Base-by-base conservation (phyloP, 495 filamentous ascomycete species). In the Cercophora scortea region DNA sequence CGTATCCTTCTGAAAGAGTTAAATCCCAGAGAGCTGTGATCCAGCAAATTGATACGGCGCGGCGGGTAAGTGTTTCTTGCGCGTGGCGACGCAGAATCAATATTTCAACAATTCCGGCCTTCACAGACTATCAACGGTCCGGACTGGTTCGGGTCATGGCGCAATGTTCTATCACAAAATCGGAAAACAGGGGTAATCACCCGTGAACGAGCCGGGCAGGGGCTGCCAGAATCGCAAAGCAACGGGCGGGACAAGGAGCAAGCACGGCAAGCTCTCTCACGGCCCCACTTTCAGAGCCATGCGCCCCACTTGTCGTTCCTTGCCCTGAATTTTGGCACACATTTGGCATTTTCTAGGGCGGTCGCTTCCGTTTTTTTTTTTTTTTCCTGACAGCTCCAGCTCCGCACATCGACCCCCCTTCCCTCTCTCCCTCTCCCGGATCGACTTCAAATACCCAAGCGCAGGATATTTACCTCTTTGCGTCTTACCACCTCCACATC, bases 401-500 rank as follows among this genome's bases (percentile, higher is more conserved):
- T 13, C 10, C 36, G 10, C 36, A 1, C 36, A 38, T 13, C 36
- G 9, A 10, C 13, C 10, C 2, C 13, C 36, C n/a, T n/a, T n/a
- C 13, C 13, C 13, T 8, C 13, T 38, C 36, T 38, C 36, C 8
- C 10, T 7, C 13, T 38, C 13, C 13, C 36, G 9, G 13, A 10
- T 38, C 36, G 36, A 13, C 36, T 25, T 25, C 25, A 25, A 25
- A 25, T 25, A 25, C 25, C 25, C 50, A 74, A 69, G 60, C 76
- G 71, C 66, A 76, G 70, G 71, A 79, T 74, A 78, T 72, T 50
- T 33, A 86, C 74, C 61, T 87, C 83, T 86, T 87, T 86, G 83
- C 83, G 83, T 71, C 54, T 64, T 64, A 47, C 49, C 50, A 54
- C 58, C 58, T 43, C 32, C 43, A 32, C 43, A 45, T 9, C 44